Percentiles rank a stretch among this genome's conserved stretches.
Conservation (phyloP, 1,139 yeast genomes). For the Kodamaea anthophila region DNA sequence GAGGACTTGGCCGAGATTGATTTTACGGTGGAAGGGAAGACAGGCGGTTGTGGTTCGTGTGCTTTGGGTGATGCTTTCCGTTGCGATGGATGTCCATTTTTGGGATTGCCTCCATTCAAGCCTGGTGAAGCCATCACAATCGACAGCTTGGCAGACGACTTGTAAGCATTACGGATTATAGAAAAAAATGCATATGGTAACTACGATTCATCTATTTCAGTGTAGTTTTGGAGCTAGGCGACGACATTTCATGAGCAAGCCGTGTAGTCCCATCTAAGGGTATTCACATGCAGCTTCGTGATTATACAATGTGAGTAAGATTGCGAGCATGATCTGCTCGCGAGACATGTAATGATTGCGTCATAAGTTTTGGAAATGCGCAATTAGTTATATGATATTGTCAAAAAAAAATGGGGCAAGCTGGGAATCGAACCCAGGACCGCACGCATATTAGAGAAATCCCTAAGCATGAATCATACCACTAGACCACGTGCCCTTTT, state of each 20-base stretch:
- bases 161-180: too few species aligned
- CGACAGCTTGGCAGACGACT: conserved; percentile 48
- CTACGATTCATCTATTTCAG: too few species aligned
- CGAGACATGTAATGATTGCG: too few species aligned
- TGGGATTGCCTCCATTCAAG: conserved; percentile 95
- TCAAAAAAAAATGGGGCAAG: conserved; percentile 6
- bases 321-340: too few species aligned
- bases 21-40: conserved; percentile 89
- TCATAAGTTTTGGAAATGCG: too few species aligned
- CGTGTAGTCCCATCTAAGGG: too few species aligned
- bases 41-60: conserved; percentile 96
- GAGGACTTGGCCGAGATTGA: conserved; percentile 83
- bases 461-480: conserved; percentile 8
- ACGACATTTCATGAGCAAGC: too few species aligned
- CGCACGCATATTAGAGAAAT: conserved; percentile 7
- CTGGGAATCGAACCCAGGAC: conserved; percentile 9
- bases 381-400: not conserved
- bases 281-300: too few species aligned
- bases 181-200: too few species aligned
- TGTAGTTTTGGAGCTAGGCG: too few species aligned
- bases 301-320: too few species aligned
- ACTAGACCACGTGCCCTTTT: conserved; percentile 7
- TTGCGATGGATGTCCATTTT: conserved; percentile 95
- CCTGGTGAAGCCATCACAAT: conserved; percentile 77
- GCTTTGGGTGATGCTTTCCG: conserved; percentile 96